phyloP scores from a whole-genome alignment of 1,284 basidiomycete genomes.

The Boletellus deceptivus region DNA sequence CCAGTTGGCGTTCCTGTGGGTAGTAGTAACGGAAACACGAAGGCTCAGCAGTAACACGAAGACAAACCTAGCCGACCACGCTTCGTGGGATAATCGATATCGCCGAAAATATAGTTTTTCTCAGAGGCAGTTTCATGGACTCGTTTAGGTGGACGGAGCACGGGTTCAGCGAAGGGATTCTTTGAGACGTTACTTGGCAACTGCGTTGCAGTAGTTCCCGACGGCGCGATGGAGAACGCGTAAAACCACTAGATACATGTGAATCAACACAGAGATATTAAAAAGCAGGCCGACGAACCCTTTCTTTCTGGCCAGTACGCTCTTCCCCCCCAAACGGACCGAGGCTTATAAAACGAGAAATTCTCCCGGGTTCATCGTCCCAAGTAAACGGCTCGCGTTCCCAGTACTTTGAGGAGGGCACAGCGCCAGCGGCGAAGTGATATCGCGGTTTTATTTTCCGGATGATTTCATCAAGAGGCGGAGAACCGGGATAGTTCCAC shows the following conservation, averaged over 20 bases:
- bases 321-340: conserved; percentile 79
- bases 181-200: conserved; percentile 66
- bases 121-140: conserved; percentile 43
- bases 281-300: conserved; percentile 48
- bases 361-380: conserved; percentile 66
- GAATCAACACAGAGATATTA: not conserved
- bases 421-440: conserved; percentile 69
- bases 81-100: conserved; percentile 54
- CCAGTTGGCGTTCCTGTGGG: conserved; percentile 29
- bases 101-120: conserved; percentile 70
- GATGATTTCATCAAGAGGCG: conserved; percentile 68
- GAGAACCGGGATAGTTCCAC: conserved; percentile 44
- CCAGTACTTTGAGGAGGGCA: conserved; percentile 73
- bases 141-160: conserved; percentile 50
- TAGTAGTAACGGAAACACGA: not conserved
- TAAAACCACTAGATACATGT: conserved; percentile 66
- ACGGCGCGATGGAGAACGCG: conserved; percentile 63
- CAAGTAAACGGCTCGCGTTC: conserved; percentile 89
- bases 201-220: conserved; percentile 33
- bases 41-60: not conserved
- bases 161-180: conserved; percentile 64
- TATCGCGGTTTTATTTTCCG: conserved; percentile 70
- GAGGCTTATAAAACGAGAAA: conserved; percentile 79
- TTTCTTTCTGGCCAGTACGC: conserved; percentile 64
- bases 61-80: conserved; percentile 51